Percentiles rank a stretch among this genome's conserved stretches.
Evolutionary conservation across 78 protist species (phyloP).

Genomic region (Tieghemostelium lacteum): DNA sequence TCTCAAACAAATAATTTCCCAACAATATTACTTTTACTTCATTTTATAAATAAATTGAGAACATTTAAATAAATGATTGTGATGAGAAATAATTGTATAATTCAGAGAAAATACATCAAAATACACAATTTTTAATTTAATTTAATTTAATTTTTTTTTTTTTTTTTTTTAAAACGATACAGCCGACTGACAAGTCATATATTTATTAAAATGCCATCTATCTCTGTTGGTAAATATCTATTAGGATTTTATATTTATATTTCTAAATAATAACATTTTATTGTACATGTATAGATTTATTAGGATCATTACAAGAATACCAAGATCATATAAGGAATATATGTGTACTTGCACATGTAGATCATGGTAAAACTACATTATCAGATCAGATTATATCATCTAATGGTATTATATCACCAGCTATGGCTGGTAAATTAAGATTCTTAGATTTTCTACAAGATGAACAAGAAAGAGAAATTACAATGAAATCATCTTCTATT

Average conservation of each 20-base stretch:
- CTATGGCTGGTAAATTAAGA: constrained; percentile 94
- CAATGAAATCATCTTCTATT: constrained; percentile 97
- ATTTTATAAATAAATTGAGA: too few relatives aligned
- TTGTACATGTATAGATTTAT: constrained; percentile 14
- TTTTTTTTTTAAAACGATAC: neutral
- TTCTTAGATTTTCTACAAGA: constrained; percentile 94
- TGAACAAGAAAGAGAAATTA: constrained; percentile 97
- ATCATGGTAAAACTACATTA: constrained; percentile 98
- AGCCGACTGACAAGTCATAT: neutral
- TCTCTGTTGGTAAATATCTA: neutral
- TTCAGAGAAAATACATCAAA: too few relatives aligned
- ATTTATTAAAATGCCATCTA: neutral
- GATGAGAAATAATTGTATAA: too few relatives aligned
- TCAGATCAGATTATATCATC: constrained; percentile 92
- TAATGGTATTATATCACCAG: constrained; percentile 94
- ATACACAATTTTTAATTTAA: neutral
- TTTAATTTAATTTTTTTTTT: too few relatives aligned
- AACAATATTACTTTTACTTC: too few relatives aligned
- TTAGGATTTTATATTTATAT: neutral
- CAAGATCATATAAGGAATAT: constrained; percentile 87
- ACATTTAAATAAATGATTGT: too few relatives aligned
- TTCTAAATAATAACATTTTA: too few relatives aligned
- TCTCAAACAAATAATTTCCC: too few relatives aligned
- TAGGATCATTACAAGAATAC: constrained; percentile 46
- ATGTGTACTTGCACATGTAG: constrained; percentile 98